These are phyloP conservation scores for Chrysoporthe austroafricana DNA, from an alignment of 2,329 filamentous ascomycete genomes.

Conservation along the genomic window DNA sequence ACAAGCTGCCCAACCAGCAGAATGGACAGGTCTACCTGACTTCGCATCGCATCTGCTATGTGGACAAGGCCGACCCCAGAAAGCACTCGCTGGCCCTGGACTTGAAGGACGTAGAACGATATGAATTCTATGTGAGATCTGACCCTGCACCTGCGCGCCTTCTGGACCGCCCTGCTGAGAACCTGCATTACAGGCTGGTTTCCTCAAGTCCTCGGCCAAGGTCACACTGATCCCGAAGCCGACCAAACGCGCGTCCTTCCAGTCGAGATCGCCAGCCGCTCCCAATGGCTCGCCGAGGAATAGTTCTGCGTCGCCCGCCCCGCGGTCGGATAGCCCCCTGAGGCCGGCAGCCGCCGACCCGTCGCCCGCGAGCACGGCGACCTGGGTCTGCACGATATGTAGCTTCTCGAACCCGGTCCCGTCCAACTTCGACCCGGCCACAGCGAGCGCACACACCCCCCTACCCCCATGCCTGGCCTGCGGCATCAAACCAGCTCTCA, in stretches of 20 bases:
- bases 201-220: constrained; percentile 93
- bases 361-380: constrained; percentile 63
- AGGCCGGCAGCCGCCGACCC: constrained; percentile 50
- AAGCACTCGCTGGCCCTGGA: constrained; percentile 84
- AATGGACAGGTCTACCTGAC: constrained; percentile 97
- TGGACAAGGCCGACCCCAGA: constrained; percentile 84
- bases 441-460: constrained; percentile 77
- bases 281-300: constrained; percentile 49
- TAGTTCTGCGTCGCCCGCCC: constrained; percentile 51
- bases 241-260: constrained; percentile 65
- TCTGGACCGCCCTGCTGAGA: constrained; percentile 31
- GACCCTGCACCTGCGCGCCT: not conserved
- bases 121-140: constrained; percentile 78
- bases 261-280: constrained; percentile 55
- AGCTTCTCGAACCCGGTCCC: constrained; percentile 92
- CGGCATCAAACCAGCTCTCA: constrained; percentile 86
- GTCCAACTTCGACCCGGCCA: constrained; percentile 87
- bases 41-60: constrained; percentile 93
- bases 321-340: constrained; percentile 47
- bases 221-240: constrained; percentile 87
- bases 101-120: constrained; percentile 86
- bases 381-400: constrained; percentile 96
- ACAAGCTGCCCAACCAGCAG: constrained; percentile 91
- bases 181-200: constrained; percentile 67
- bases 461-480: constrained; percentile 89